A percentile compares a stretch with the other conserved stretches of the same genome.
phyloP scores from a whole-genome alignment of 164 flowering plant species.

The Magnolia changhungtana region DNA sequence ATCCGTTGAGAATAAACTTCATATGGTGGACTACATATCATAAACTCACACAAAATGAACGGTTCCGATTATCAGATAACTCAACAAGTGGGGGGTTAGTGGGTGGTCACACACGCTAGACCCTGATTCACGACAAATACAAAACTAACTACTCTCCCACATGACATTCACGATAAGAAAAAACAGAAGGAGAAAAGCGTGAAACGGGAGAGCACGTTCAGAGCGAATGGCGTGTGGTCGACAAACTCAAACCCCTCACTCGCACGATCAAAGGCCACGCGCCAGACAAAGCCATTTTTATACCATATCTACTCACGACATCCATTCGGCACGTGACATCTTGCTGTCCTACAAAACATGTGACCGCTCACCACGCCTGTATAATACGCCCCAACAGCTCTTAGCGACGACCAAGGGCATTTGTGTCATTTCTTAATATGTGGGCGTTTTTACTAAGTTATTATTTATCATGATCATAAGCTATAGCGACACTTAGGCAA shows the following conservation, averaged over 20 bases:
- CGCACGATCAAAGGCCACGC: slow-evolving; percentile 5
- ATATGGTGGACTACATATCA: no score
- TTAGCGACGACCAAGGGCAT: neutral
- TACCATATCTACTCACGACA: neutral
- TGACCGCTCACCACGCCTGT: neutral
- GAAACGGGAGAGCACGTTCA: neutral
- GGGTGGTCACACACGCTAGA: no score
- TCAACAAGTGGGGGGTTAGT: no score
- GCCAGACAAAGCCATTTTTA: slow-evolving; percentile 1
- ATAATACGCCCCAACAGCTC: neutral
- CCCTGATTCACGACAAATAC: no score
- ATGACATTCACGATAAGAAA: neutral
- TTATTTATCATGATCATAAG: neutral
- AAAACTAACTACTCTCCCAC: no score
- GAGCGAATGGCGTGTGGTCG: neutral
- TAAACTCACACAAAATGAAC: no score
- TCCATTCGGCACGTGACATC: neutral
- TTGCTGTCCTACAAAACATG: neutral
- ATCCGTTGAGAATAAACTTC: no score
- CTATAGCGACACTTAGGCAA: neutral
- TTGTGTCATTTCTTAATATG: neutral
- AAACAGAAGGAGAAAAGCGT: neutral
- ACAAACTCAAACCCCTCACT: slow-evolving; percentile 4
- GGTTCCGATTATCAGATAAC: no score
- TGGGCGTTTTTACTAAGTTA: neutral